These are phyloP conservation scores for Hypoxylon fragiforme DNA, from an alignment of 495 filamentous ascomycete species.

Conservation along the genomic window DNA sequence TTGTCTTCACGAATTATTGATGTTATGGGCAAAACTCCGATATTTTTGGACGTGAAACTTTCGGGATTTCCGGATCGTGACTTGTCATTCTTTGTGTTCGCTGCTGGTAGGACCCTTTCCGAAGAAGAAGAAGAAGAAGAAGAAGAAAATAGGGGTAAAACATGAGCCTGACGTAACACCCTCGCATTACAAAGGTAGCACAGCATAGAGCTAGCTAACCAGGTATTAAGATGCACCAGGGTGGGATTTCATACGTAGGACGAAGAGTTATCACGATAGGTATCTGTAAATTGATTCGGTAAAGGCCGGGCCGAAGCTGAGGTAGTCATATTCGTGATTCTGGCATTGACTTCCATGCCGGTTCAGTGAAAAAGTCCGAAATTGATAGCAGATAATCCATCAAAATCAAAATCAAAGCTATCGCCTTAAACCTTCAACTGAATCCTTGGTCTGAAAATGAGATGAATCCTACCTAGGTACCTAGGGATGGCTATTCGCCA, in stretches of 20 bases:
- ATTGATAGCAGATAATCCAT: not conserved
- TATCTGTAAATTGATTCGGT: conserved; percentile 4
- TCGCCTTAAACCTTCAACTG: no score
- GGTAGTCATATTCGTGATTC: not conserved
- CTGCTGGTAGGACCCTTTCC: not conserved
- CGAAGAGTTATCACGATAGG: not conserved
- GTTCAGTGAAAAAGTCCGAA: not conserved
- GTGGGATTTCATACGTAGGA: not conserved
- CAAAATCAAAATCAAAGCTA: not conserved
- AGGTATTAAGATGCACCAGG: not conserved
- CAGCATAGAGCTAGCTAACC: conserved; percentile 5
- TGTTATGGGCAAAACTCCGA: conserved; percentile 3
- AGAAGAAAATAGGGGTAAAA: conserved; percentile 1
- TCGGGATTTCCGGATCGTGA: conserved; percentile 21
- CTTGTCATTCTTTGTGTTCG: conserved; percentile 1
- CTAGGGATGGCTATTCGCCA: no score
- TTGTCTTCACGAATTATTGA: conserved; percentile 1
- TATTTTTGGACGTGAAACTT: not conserved
- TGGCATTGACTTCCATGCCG: not conserved
- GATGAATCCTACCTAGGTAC: no score
- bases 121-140: not conserved
- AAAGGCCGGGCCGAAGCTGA: conserved; percentile 3
- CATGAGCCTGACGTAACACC: conserved; percentile 6
- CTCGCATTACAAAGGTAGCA: conserved; percentile 4
- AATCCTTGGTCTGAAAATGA: no score